These are phyloP conservation scores for Apiospora pterosperma DNA, from an alignment of 2,329 filamentous ascomycete species.

Conservation along the genomic window DNA sequence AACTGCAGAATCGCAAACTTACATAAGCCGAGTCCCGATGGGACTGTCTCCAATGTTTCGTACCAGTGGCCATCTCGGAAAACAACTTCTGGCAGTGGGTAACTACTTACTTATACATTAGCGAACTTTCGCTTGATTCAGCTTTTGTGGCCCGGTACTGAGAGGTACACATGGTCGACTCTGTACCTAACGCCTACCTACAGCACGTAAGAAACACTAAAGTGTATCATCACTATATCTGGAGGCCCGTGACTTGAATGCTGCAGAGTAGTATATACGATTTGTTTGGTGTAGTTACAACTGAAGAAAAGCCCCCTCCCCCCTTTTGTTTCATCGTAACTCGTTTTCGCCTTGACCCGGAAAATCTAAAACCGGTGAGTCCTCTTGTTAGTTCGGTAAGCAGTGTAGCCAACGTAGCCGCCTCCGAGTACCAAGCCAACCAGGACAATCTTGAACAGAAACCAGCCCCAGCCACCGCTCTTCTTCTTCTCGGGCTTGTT, in stretches of 20 bases:
- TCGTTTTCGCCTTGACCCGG: constrained; percentile 7
- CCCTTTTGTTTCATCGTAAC: neutral
- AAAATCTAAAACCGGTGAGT: constrained; percentile 50
- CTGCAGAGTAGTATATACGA: neutral
- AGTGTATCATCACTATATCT: neutral
- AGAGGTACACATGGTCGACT: neutral
- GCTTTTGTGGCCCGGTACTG: neutral
- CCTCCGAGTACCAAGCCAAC: constrained; percentile 69
- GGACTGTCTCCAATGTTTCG: neutral
- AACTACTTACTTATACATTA: neutral
- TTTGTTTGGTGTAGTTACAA: neutral
- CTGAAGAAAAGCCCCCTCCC: neutral
- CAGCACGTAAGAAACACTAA: neutral
- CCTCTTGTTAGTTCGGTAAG: constrained; percentile 66
- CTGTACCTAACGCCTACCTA: neutral
- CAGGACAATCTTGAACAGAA: constrained; percentile 77
- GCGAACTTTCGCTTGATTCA: neutral
- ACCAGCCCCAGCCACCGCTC: constrained; percentile 56
- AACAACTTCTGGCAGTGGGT: neutral
- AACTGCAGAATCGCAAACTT: neutral
- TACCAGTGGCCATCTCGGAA: neutral
- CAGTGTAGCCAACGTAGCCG: constrained; percentile 81
- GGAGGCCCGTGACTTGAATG: neutral
- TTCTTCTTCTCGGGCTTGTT: constrained; percentile 35
- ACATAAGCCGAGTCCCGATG: neutral